Base-by-base conservation (phyloP, 495 filamentous ascomycete species). In the Penicillium maclennaniae region DNA sequence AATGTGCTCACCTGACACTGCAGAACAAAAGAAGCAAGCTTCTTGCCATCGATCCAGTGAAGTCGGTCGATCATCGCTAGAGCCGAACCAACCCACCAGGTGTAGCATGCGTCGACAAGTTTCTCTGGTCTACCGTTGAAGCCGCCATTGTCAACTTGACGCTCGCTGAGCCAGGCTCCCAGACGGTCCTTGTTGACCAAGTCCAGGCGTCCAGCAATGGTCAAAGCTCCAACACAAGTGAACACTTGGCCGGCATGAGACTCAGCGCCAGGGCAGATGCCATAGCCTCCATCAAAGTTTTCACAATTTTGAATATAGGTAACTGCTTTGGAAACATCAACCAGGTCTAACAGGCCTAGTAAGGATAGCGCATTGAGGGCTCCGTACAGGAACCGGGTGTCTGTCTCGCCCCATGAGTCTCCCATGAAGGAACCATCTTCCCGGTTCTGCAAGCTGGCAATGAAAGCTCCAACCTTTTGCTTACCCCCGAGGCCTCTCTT, bases 51-150 rank as follows among this genome's bases (percentile, higher is more conserved):
- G 60, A 98, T 92, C 93, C 93, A 98, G 68, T 95, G 84, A 37
- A 91, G 76, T 53, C 86, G 82, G 45, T 81, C 88, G 54, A 97
- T 88, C 83, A 97, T 96, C 21, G 84, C 86, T 53, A 98, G 67
- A 65, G 91, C 96, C 60, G 86, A 88, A 49, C 87, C 68, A 21
- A 97, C 93, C 93, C 93, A 98, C 93, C 93, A 98, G 65, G 88
- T 95, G 68, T 98, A 98, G 71, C 93, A 98, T 7, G 95, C 91
- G 73, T 98, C 95, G 67, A 92, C 91, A 47, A 91, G 73, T 74
- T 98, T 98, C 72, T 97, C 95, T 1, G 93, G 93, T 45, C 93
- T 80, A 4, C 93, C 93, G 63, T 97, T 98, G 26, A 98, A 72
- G 5, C 93, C 93, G 28, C 95, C 95, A 21, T 83, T 85, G 8